These are phyloP conservation scores for Crassisporium funariophilum DNA, from an alignment of 768 basidiomycete genomes.

Conservation along the genomic window DNA sequence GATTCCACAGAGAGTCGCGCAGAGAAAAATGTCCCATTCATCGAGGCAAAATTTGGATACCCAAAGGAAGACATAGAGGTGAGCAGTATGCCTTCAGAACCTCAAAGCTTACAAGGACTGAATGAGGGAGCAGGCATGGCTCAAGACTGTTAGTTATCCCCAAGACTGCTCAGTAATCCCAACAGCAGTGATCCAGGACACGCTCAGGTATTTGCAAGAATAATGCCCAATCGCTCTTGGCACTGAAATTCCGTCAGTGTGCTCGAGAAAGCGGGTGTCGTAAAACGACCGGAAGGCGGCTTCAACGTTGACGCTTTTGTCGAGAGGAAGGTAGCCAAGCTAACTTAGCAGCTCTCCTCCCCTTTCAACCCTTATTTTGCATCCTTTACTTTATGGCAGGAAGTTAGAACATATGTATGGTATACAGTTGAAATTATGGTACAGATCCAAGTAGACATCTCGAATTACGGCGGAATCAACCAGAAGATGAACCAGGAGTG, in stretches of 20 bases:
- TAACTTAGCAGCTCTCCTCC: too few relatives aligned
- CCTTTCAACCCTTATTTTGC: too few relatives aligned
- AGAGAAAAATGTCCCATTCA: constrained; percentile 69
- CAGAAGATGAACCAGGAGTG: constrained; percentile 10
- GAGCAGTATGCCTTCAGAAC: neutral
- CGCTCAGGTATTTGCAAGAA: constrained; percentile 56
- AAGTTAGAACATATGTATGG: neutral
- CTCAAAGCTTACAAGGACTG: neutral
- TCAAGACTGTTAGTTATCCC: constrained; percentile 78
- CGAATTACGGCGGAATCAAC: constrained; percentile 10
- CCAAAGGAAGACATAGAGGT: constrained; percentile 80
- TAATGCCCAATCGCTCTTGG: neutral
- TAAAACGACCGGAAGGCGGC: constrained; percentile 56
- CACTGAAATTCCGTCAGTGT: constrained; percentile 44
- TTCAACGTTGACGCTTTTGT: constrained; percentile 63
- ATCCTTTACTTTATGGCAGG: too few relatives aligned
- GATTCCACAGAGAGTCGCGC: constrained; percentile 57
- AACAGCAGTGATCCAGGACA: constrained; percentile 64
- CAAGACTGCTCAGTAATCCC: constrained; percentile 65
- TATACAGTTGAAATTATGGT: too few relatives aligned
- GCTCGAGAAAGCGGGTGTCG: constrained; percentile 76
- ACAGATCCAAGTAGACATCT: too few relatives aligned
- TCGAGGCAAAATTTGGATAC: constrained; percentile 80
- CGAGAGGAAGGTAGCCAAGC: constrained; percentile 50
- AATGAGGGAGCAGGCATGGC: constrained; percentile 64